Evolutionary conservation across 768 basidiomycete genomes (phyloP).

Genomic region (Termitomyces sp.): DNA sequence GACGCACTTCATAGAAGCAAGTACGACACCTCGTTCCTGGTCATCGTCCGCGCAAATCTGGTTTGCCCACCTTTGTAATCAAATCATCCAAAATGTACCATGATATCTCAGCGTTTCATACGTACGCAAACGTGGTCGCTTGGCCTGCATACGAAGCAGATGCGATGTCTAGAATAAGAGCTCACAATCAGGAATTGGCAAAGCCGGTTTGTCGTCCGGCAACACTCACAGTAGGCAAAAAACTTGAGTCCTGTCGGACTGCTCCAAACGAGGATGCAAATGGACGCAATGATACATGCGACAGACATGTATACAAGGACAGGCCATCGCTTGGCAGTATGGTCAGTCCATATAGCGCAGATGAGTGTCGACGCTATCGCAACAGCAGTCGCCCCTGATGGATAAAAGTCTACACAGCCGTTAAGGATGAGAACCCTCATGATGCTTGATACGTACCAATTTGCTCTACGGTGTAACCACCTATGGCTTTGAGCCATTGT

Average conservation of each 20-base stretch:
- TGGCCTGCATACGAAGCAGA: constrained; percentile 73
- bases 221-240: constrained; percentile 63
- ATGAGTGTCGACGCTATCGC: constrained; percentile 59
- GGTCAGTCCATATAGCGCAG: constrained; percentile 62
- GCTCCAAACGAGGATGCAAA: constrained; percentile 58
- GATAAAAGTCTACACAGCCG: constrained; percentile 34
- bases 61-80: constrained; percentile 62
- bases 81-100: not conserved
- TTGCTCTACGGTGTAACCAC: constrained; percentile 60
- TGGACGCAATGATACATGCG: constrained; percentile 47
- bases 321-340: constrained; percentile 52
- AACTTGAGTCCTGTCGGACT: constrained; percentile 61
- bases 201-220: not conserved
- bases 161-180: constrained; percentile 35
- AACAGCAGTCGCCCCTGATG: constrained; percentile 60
- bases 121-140: constrained; percentile 69
- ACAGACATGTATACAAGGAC: constrained; percentile 60
- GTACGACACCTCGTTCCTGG: constrained; percentile 62
- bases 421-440: constrained; percentile 4
- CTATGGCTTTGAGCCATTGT: constrained; percentile 60
- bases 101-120: constrained; percentile 6
- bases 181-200: not conserved
- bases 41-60: constrained; percentile 68
- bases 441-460: constrained; percentile 30
- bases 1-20: constrained; percentile 71